These are phyloP conservation scores for Phytophthora idaei DNA, from an alignment of 352 stramenopile genomes.

Conservation along the genomic window DNA sequence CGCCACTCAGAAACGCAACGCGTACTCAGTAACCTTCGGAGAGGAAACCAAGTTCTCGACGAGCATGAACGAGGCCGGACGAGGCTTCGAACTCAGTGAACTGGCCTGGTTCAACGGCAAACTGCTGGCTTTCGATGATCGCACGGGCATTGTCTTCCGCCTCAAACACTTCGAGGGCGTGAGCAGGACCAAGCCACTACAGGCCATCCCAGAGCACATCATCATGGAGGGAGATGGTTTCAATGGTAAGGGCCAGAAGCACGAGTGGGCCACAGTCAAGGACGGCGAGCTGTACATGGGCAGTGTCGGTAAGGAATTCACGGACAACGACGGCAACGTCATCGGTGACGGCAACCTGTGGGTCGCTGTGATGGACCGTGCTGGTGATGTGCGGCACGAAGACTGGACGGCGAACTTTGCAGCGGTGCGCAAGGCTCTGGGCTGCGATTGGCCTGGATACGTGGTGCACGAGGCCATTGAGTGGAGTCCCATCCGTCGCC, in stretches of 20 bases:
- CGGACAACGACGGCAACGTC: constrained; percentile 90
- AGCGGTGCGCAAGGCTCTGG: constrained; percentile 91
- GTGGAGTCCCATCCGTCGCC: constrained; percentile 93
- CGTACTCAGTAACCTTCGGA: constrained; percentile 69
- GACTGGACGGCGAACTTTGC: constrained; percentile 96
- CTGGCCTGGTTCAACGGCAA: constrained; percentile 88
- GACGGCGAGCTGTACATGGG: constrained; percentile 98
- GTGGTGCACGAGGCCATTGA: constrained; percentile 98
- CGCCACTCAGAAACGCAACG: constrained; percentile 42
- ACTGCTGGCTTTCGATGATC: constrained; percentile 97
- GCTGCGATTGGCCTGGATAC: constrained; percentile 91
- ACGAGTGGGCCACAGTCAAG: constrained; percentile 99
- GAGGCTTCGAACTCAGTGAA: constrained; percentile 96
- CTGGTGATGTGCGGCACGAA: constrained; percentile 82
- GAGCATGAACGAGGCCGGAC: constrained; percentile 93
- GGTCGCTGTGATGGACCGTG: constrained; percentile 92
- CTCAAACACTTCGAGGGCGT: constrained; percentile 88
- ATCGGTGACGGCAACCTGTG: constrained; percentile 97
- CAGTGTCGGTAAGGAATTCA: constrained; percentile 96
- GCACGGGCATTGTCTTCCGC: constrained; percentile 98
- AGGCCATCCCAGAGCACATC: constrained; percentile 94
- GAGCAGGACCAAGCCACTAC: constrained; percentile 55
- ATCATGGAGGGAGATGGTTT: constrained; percentile 97
- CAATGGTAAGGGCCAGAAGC: constrained; percentile 98
- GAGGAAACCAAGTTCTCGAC: constrained; percentile 80